Evolutionary conservation across 1,284 basidiomycete species (phyloP), one percentile per base, ranked within the genome.

Genomic region (Ustilago xerochloae): DNA sequence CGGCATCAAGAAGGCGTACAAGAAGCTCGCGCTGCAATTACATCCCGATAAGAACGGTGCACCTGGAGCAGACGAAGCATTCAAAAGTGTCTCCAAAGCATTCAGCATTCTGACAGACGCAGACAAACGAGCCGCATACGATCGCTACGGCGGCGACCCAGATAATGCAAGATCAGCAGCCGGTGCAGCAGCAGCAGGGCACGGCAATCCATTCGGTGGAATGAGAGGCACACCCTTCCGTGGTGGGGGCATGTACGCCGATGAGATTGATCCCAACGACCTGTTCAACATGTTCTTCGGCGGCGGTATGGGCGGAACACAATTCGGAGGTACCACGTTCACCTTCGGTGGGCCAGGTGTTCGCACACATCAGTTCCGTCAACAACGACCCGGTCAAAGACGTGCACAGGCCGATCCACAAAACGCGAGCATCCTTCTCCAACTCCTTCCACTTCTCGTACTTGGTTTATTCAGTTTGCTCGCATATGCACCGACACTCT

Each of bases 261-360:
- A 90, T 54, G 95, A 97, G 83, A 88, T 99, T 77, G 94, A 92
- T 64, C 94, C 96, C 0, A 94, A 97, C 85, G 96, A 99, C 72
- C 84, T 99, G 56, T 99, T 99, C 88, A 96, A 97, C 83, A 95
- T 97, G 92, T 98, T 99, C 89, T 99, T 99, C 84, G 94, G 93
- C 22, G 91, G 91, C 18, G 90, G 88, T 13, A 87, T 87, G 55
- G 85, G 85, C 32, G 64, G 64, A 18, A 53, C 55, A 6, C 64
- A 67, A 18, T 73, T 73, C n/a, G 63, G 66, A 13, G 77, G 78
- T 0, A 78, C 79, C 13, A 78, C 77, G 2, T 83, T 83, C 58
- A 59, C 72, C 0, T 83, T 83, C 43, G 81, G 81, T n/a, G 78
- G 80, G 13, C 78, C 80, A 10, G 81, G 80, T 15, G 54, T 79